Evolutionary conservation across 2,329 filamentous ascomycete genomes (phyloP).

Genomic region (Colletotrichum filicis): DNA sequence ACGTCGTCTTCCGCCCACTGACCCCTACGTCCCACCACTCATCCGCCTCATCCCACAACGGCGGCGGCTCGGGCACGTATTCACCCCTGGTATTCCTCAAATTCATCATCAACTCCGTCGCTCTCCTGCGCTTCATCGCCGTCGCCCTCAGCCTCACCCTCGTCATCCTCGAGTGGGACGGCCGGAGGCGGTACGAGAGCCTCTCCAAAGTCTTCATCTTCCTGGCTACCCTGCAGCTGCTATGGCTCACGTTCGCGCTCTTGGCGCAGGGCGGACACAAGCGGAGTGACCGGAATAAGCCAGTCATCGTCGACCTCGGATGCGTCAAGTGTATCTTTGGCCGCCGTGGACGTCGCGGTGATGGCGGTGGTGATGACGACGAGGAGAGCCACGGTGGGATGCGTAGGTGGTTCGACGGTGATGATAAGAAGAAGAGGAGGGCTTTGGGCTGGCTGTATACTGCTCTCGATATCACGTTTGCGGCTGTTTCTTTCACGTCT

Average conservation of each 20-base stretch:
- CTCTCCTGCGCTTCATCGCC: constrained; percentile 5
- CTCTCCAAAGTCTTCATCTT: constrained; percentile 1
- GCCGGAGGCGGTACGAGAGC: not conserved
- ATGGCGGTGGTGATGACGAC: not conserved
- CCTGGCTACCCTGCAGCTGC: constrained; percentile 17
- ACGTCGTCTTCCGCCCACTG: constrained; percentile 3
- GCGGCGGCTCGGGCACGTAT: not conserved
- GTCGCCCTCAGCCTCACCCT: constrained; percentile 6
- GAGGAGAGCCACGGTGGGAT: not conserved
- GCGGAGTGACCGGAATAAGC: not conserved
- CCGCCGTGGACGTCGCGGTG: not conserved
- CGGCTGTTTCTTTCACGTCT: not conserved
- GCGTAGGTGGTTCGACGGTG: not conserved
- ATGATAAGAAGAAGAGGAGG: not conserved
- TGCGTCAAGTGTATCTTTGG: constrained; percentile 25
- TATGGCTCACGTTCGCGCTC: constrained; percentile 14
- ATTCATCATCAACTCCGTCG: constrained; percentile 14
- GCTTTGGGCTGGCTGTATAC: not conserved
- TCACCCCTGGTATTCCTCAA: not conserved
- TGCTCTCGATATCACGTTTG: not conserved
- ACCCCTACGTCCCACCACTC: not conserved
- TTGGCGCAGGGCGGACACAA: not conserved
- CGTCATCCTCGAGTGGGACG: not conserved
- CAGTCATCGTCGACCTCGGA: constrained; percentile 11
- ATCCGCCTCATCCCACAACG: not conserved